Percentiles rank a stretch among this genome's conserved stretches.
Conservation (phyloP, 805 yeast species). For the Lachancea nothofagi region DNA sequence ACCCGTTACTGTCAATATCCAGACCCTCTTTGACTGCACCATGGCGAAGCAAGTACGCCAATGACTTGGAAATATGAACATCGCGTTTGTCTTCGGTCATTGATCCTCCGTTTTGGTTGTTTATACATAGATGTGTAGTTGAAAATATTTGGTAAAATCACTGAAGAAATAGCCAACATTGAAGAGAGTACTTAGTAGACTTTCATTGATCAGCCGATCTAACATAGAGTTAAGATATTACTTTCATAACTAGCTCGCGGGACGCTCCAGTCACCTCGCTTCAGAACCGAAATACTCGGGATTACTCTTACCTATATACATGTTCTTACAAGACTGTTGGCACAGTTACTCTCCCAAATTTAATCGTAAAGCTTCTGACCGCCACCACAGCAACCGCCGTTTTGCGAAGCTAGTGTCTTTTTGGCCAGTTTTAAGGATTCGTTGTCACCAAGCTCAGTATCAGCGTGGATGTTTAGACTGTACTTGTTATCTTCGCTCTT, state of each 20-base stretch:
- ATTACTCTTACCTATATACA: background rate
- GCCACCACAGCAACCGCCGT: slow-evolving; percentile 57
- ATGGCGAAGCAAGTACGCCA: slow-evolving; percentile 79
- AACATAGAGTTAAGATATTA: too few relatives aligned
- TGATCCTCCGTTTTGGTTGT: slow-evolving; percentile 1
- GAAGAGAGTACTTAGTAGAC: too few relatives aligned
- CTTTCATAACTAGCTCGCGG: too few relatives aligned
- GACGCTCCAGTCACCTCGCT: too few relatives aligned
- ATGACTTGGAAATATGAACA: slow-evolving; percentile 58
- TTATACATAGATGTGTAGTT: too few relatives aligned
- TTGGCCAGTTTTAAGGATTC: slow-evolving; percentile 59
- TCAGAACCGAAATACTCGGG: too few relatives aligned
- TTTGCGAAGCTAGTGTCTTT: slow-evolving; percentile 41
- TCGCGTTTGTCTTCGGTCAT: slow-evolving; percentile 36
- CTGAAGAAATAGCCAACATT: too few relatives aligned
- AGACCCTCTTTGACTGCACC: slow-evolving; percentile 69
- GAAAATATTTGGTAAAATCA: too few relatives aligned
- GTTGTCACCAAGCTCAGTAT: slow-evolving; percentile 89
- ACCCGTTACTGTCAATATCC: slow-evolving; percentile 62
- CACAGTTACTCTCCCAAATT: background rate
- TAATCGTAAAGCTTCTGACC: slow-evolving; percentile 26
- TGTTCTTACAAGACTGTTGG: background rate
- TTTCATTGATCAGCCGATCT: too few relatives aligned
- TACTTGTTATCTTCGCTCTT: slow-evolving; percentile 30
- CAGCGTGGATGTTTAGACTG: slow-evolving; percentile 63